phyloP scores from a whole-genome alignment of 2,329 filamentous ascomycete species.

The Ilyonectria sp. region DNA sequence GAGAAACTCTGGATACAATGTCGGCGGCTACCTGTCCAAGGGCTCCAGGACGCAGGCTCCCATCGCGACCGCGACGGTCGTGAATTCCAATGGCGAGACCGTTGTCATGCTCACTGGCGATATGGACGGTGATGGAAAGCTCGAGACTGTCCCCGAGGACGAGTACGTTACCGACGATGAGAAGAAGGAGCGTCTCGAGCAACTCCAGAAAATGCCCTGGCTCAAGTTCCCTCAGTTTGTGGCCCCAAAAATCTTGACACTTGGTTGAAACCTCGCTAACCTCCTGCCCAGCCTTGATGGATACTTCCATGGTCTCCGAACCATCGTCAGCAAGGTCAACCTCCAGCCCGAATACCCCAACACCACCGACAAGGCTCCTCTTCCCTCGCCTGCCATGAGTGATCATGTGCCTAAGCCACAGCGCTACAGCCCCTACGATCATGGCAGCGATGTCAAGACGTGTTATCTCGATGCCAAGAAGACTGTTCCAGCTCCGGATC shows the following conservation, averaged over 20 bases:
- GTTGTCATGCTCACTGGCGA: constrained; percentile 49
- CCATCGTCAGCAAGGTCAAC: constrained; percentile 73
- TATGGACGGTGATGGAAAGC: constrained; percentile 48
- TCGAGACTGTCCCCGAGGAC: constrained; percentile 44
- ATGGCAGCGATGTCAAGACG: constrained; percentile 67
- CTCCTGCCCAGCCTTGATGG: constrained; percentile 75
- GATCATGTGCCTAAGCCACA: constrained; percentile 60
- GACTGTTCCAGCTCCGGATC: constrained; percentile 70
- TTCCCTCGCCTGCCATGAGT: constrained; percentile 53
- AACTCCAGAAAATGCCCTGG: constrained; percentile 57
- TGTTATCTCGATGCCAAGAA: constrained; percentile 77
- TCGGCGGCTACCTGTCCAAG: constrained; percentile 41
- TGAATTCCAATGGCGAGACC: constrained; percentile 47
- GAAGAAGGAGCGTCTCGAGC: constrained; percentile 49
- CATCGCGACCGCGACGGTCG: constrained; percentile 47
- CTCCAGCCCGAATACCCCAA: constrained; percentile 84
- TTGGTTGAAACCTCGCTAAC: constrained; percentile 33
- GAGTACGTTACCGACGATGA: constrained; percentile 49
- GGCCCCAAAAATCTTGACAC: not conserved
- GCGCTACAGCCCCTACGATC: constrained; percentile 79
- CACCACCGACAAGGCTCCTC: constrained; percentile 50
- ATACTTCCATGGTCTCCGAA: constrained; percentile 85
- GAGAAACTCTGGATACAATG: constrained; percentile 46
- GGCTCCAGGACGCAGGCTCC: constrained; percentile 43
- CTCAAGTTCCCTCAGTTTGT: constrained; percentile 58